phyloP scores from a whole-genome alignment of 768 basidiomycete genomes.

The Coprinopsis cinerea region DNA sequence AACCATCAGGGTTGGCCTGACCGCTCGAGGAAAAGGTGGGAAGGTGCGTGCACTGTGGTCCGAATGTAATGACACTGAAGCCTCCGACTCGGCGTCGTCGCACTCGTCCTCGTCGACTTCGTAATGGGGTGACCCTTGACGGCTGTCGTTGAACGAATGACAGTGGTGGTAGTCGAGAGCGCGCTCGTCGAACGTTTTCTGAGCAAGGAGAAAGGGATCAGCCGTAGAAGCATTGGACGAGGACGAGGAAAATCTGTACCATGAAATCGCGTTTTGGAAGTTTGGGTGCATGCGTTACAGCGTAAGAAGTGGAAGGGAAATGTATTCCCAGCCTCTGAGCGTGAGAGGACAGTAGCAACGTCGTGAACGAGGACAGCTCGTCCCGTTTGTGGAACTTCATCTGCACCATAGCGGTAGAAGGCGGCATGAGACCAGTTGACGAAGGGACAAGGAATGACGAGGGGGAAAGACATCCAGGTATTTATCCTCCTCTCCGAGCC shows the following conservation, averaged over 20 bases:
- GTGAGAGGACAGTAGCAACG: neutral
- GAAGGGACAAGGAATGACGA: too few species aligned
- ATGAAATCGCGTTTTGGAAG: neutral
- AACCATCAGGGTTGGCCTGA: neutral
- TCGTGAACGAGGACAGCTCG: neutral
- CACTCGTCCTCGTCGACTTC: neutral
- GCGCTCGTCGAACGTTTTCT: neutral
- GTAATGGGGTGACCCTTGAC: neutral
- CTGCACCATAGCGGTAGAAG: neutral
- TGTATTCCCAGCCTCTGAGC: neutral
- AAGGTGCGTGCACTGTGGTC: neutral
- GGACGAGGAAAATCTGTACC: neutral
- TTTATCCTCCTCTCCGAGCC: too few species aligned
- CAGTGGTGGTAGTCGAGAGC: neutral
- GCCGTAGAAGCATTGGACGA: neutral
- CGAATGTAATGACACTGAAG: too few species aligned
- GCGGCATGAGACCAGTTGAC: too few species aligned
- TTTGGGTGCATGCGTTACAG: too few species aligned
- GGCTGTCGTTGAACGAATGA: too few species aligned
- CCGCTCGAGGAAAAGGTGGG: neutral
- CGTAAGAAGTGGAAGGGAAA: neutral
- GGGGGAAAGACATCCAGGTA: too few species aligned
- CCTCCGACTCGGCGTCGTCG: too few species aligned
- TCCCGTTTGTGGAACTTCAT: neutral
- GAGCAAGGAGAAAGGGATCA: neutral